Evolutionary conservation across 2,329 filamentous ascomycete genomes (phyloP), one percentile per base, ranked within the genome.

Genomic region (Xylariaceae sp.): DNA sequence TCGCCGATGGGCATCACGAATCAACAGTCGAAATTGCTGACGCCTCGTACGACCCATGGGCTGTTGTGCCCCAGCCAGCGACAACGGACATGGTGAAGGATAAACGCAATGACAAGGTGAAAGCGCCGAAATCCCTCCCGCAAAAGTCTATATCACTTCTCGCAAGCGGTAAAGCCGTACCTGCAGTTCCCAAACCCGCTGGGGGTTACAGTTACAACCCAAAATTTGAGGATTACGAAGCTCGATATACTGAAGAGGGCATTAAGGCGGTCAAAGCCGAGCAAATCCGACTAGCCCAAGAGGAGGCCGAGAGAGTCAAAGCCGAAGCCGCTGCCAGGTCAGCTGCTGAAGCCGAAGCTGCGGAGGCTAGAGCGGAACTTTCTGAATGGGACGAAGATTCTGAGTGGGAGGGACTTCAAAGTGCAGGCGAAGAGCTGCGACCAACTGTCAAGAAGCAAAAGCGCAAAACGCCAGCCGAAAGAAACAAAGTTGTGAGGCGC

Each of bases 161-260:
- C n/a, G 88, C 87, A 43, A 89, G 80, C 66, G 91, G 91, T 39
- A 95, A 92, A 70, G 72, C 80, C 0, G 77, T 95, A 6, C 88
- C 89, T 1, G 85, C 91, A 2, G 87, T 99, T 0, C 78, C 80
- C 58, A 88, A 85, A 66, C 94, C 94, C 1, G 80, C 84, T 5
- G 89, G 86, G 12, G 91, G 89, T 56, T 89, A 86, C 71, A 95
- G 89, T 64, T 99, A 99, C 75, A 99, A 99, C 70, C 94, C 94
- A 0, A 76, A 83, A 4, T 95, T 95, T 64, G 80, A 84, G 60
- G 91, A 96, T 60, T 99, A 95, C 79, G 86, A 91, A 64, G 79
- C 82, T 6, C 81, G 92, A 12, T 75, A 96, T 44, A 79, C 81
- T 26, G 77, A 82, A 42, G 89, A 95, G 71, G 88, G 89, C 45